Evolutionary conservation across 768 basidiomycete genomes (phyloP).

Genomic region (Phylloporus sp.): DNA sequence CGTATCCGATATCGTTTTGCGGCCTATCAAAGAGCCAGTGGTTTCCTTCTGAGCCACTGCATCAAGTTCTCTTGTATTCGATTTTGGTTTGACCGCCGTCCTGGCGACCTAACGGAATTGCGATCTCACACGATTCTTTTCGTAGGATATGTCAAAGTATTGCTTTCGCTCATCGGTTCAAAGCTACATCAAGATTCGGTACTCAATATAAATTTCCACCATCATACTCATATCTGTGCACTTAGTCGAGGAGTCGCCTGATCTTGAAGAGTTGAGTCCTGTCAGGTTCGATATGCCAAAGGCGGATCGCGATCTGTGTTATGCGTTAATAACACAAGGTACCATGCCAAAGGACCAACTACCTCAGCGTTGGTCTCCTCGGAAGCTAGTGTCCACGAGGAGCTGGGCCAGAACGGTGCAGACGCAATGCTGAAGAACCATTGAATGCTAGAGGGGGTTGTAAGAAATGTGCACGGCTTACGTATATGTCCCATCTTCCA

Average conservation of each 20-base stretch:
- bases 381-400: neutral
- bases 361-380: neutral
- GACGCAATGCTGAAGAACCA: neutral
- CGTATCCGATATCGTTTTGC: too few species aligned
- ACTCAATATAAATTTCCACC: too few species aligned
- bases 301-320: neutral
- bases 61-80: too few species aligned
- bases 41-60: too few species aligned
- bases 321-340: neutral
- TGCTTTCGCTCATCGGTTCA: too few species aligned
- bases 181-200: too few species aligned
- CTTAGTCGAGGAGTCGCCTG: neutral
- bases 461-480: neutral
- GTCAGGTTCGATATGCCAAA: neutral
- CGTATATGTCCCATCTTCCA: neutral
- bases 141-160: too few species aligned
- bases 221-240: neutral
- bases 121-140: too few species aligned
- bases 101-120: too few species aligned
- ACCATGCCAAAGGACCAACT: neutral
- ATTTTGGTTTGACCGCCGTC: too few species aligned
- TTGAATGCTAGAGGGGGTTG: neutral
- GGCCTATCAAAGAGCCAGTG: too few species aligned
- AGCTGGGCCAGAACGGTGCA: neutral
- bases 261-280: neutral